Evolutionary conservation across 257 asterid genomes (phyloP).

Genomic region (Sherardia arvensis): DNA sequence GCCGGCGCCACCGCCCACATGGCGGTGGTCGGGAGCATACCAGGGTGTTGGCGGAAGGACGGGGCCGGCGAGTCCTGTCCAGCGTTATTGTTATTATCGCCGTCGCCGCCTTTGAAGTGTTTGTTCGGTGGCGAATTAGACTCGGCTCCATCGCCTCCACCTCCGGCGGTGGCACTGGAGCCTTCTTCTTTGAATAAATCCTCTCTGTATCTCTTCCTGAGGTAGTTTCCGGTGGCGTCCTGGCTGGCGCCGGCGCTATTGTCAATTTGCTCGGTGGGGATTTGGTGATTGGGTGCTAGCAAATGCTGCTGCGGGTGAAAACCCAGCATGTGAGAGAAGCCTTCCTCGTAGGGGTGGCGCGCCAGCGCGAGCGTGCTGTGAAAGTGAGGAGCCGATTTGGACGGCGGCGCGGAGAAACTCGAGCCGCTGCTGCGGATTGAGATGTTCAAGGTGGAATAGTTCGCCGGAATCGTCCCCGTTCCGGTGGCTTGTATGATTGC

Average conservation of each 20-base stretch:
- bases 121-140: constrained; percentile 46
- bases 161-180: constrained; percentile 18
- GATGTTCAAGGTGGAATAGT: constrained; percentile 51
- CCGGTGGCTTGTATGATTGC: constrained; percentile 76
- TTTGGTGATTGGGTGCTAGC: constrained; percentile 27
- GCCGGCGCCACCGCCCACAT: constrained; percentile 56
- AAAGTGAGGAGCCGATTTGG: constrained; percentile 61
- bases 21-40: constrained; percentile 38
- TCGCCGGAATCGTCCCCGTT: constrained; percentile 76
- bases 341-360: constrained; percentile 44
- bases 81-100: neutral
- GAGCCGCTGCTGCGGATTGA: constrained; percentile 67
- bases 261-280: no score
- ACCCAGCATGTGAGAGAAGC: constrained; percentile 60
- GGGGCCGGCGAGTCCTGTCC: constrained; percentile 26
- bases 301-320: constrained; percentile 44
- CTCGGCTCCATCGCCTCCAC: constrained; percentile 19
- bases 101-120: constrained; percentile 28
- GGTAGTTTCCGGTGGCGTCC: constrained; percentile 40
- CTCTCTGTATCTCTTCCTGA: constrained; percentile 61
- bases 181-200: constrained; percentile 59
- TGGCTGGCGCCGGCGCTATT: constrained; percentile 16
- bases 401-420: constrained; percentile 49
- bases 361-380: constrained; percentile 47
- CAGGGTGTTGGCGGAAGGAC: constrained; percentile 30